Evolutionary conservation across 2,329 filamentous ascomycete species (phyloP).

Genomic region (Alternaria rosae): DNA sequence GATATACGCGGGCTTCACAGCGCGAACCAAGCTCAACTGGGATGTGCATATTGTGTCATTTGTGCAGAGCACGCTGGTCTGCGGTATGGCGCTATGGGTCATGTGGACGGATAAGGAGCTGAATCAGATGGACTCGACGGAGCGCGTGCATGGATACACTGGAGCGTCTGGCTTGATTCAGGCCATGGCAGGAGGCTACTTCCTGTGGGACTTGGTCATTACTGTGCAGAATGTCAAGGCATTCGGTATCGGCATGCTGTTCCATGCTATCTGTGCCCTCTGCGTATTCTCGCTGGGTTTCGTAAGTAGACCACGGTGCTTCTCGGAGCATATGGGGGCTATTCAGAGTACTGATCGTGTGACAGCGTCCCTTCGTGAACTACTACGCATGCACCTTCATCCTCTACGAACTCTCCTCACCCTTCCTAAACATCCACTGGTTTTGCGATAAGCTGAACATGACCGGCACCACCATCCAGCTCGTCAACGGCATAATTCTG

Average conservation of each 20-base stretch:
- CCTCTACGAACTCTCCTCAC: slow-evolving; percentile 85
- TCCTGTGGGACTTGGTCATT: slow-evolving; percentile 80
- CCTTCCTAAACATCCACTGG: slow-evolving; percentile 90
- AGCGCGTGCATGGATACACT: slow-evolving; percentile 80
- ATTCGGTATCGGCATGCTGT: slow-evolving; percentile 78
- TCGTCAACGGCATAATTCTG: slow-evolving; percentile 78
- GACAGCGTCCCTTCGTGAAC: slow-evolving; percentile 81
- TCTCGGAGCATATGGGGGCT: neutral
- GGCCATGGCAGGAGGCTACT: slow-evolving; percentile 80
- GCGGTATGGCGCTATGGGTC: slow-evolving; percentile 74
- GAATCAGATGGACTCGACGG: slow-evolving; percentile 68
- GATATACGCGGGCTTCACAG: slow-evolving; percentile 68
- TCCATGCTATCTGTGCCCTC: slow-evolving; percentile 77
- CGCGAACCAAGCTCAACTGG: slow-evolving; percentile 77
- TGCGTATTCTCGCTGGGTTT: slow-evolving; percentile 80
- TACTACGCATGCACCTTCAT: slow-evolving; percentile 84
- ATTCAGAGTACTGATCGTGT: neutral
- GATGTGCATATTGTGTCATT: slow-evolving; percentile 87
- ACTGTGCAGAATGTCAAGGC: slow-evolving; percentile 72
- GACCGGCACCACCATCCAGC: slow-evolving; percentile 76
- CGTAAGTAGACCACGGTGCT: slow-evolving; percentile 60
- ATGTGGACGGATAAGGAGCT: slow-evolving; percentile 73
- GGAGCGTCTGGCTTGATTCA: slow-evolving; percentile 76
- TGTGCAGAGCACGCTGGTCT: slow-evolving; percentile 77
- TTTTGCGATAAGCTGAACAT: slow-evolving; percentile 87